These are phyloP conservation scores for Datura wrightii DNA, from an alignment of 257 asterid species.

Conservation along the genomic window DNA sequence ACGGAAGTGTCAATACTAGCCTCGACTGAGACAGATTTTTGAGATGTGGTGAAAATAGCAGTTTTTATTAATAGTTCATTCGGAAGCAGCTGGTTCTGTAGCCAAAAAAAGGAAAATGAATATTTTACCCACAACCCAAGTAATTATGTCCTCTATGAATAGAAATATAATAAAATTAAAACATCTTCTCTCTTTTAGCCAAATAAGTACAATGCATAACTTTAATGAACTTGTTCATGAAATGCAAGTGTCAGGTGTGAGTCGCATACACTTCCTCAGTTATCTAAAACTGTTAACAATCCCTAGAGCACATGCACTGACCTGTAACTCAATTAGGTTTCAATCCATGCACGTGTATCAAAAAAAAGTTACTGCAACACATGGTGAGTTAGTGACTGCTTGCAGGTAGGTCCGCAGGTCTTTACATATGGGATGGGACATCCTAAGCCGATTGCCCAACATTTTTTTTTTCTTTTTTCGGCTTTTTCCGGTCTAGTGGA, in stretches of 20 bases:
- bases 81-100: neutral
- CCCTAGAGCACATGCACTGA: slow-evolving; percentile 17
- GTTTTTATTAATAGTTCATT: neutral
- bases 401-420: neutral
- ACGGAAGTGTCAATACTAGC: neutral
- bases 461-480: neutral
- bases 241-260: neutral
- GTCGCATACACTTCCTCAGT: neutral
- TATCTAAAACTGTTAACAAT: neutral
- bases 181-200: neutral
- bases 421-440: neutral
- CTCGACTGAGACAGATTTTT: neutral
- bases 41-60: neutral
- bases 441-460: neutral
- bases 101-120: neutral
- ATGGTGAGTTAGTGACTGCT: neutral
- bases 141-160: slow-evolving; percentile 8
- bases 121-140: neutral
- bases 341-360: neutral
- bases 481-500: neutral
- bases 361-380: neutral
- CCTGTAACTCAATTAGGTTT: neutral
- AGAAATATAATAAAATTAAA: neutral
- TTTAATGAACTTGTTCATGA: neutral
- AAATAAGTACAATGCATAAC: neutral